Conservation (phyloP, 78 protist genomes). For the Protostelium mycophagum region DNA sequence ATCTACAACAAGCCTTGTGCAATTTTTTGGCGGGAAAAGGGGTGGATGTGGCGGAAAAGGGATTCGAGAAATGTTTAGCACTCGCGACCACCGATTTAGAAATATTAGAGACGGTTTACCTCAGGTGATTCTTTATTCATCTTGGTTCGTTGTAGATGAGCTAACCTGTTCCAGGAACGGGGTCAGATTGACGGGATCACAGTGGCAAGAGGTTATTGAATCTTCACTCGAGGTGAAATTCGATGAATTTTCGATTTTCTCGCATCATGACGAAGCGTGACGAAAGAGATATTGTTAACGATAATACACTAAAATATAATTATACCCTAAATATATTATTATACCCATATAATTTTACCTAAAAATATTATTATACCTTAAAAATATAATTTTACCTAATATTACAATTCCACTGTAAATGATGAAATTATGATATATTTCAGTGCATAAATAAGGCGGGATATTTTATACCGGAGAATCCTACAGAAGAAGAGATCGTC, state of each 20-base stretch:
- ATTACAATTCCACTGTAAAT: not conserved
- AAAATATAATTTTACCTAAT: no score
- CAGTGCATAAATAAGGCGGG: not conserved
- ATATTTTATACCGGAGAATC: not conserved
- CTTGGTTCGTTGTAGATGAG: no score
- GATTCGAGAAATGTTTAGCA: not conserved
- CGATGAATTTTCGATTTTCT: no score
- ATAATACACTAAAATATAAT: no score
- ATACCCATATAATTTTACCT: no score
- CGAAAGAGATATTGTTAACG: no score
- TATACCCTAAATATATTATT: no score
- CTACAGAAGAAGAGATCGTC: not conserved
- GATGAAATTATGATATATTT: not conserved
- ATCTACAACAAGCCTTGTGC: not conserved
- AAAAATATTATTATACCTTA: no score
- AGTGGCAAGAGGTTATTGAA: not conserved
- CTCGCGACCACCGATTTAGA: not conserved
- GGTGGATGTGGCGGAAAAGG: not conserved
- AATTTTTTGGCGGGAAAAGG: not conserved
- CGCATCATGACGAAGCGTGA: no score
- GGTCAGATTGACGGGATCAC: not conserved
- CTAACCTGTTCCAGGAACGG: no score
- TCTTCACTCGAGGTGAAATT: not conserved
- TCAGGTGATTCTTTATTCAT: no score
- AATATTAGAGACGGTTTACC: not conserved